Percentiles rank a stretch among this genome's conserved stretches.
phyloP scores from a whole-genome alignment of 1,139 yeast genomes.

The Zhuliangozyma blackwelliae region DNA sequence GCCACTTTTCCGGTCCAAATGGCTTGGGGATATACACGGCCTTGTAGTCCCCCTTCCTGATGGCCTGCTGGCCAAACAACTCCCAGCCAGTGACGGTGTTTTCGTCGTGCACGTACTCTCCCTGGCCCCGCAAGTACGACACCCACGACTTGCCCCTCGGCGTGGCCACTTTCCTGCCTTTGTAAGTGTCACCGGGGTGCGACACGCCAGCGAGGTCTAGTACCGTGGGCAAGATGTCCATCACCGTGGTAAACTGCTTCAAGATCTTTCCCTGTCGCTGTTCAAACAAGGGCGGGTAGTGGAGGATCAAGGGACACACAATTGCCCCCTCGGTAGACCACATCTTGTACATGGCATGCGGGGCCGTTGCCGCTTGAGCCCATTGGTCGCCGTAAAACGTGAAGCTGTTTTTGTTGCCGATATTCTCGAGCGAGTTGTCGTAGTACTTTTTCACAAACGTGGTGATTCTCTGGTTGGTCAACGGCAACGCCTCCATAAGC shows the following conservation, averaged over 20 bases:
- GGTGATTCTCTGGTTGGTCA: slow-evolving; percentile 24
- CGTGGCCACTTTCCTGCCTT: slow-evolving; percentile 33
- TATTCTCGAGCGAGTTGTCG: slow-evolving; percentile 42
- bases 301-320: slow-evolving; percentile 47
- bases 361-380: slow-evolving; percentile 67
- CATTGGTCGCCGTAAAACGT: slow-evolving; percentile 54
- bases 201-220: slow-evolving; percentile 42
- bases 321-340: slow-evolving; percentile 58
- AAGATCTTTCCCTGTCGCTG: slow-evolving; percentile 20
- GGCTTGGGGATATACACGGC: slow-evolving; percentile 49
- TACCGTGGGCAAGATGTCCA: slow-evolving; percentile 55
- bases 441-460: slow-evolving; percentile 28
- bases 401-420: slow-evolving; percentile 47
- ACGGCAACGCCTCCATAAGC: slow-evolving; percentile 51
- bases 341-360: slow-evolving; percentile 47
- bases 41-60: slow-evolving; percentile 48
- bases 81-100: slow-evolving; percentile 58
- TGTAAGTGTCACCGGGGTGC: slow-evolving; percentile 39
- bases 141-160: slow-evolving; percentile 45
- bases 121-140: slow-evolving; percentile 21
- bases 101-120: slow-evolving; percentile 33
- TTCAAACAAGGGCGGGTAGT: slow-evolving; percentile 29
- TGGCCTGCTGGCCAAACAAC: slow-evolving; percentile 52
- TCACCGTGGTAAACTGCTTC: slow-evolving; percentile 46
- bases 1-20: slow-evolving; percentile 48